Conservation (phyloP, 139 green algal genomes). For the Chlamydomonas incerta region DNA sequence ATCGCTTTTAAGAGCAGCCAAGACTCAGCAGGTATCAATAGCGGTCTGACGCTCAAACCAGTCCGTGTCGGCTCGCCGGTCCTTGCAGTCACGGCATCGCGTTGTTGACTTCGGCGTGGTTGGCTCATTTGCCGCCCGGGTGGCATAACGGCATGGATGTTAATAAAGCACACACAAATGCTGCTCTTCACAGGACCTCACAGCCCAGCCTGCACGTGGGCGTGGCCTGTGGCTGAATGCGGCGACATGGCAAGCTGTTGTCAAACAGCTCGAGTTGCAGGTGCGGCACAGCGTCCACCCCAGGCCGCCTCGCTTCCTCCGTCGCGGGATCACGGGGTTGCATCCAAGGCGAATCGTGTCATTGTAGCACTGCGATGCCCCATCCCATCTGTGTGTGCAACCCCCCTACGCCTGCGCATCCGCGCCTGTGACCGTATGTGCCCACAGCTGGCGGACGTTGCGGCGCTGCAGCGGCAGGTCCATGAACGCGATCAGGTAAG, state of each 20-base stretch:
- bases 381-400: too few species aligned
- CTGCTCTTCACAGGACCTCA: background rate
- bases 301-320: too few species aligned
- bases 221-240: slow-evolving; percentile 7
- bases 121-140: too few species aligned
- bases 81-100: too few species aligned
- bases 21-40: slow-evolving; percentile 19
- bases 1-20: background rate
- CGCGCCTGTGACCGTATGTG: background rate
- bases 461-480: background rate
- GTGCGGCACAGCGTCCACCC: background rate
- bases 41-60: too few species aligned
- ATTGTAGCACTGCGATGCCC: background rate
- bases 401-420: background rate
- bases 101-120: too few species aligned
- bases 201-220: background rate
- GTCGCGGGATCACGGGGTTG: background rate
- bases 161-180: background rate
- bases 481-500: background rate
- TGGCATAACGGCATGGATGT: background rate
- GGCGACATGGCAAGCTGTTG: background rate
- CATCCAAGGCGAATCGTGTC: background rate
- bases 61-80: too few species aligned
- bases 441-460: slow-evolving; percentile 2
- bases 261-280: slow-evolving; percentile 11